Base-by-base conservation (phyloP, 73 alveolate genomes). In the Paramecium caudatum region DNA sequence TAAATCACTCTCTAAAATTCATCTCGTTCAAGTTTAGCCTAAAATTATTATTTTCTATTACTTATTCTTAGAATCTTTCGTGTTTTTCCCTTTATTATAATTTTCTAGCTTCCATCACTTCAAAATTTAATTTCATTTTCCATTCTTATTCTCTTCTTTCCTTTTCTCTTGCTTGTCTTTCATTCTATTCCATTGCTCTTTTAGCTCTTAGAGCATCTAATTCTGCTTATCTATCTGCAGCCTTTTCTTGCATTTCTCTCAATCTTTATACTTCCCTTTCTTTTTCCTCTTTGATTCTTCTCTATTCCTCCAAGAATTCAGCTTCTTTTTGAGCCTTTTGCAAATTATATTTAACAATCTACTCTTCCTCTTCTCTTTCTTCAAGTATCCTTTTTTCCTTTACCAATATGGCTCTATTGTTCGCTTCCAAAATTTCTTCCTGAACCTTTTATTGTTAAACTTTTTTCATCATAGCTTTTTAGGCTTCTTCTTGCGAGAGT, bases 181-280 rank as follows among this genome's bases (percentile, higher is more conserved):
- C 99, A 48, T 92, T 82, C 78, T 94, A 94, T 70, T 96, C 99
- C 91, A 61, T 93, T 0, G 98, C 98, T 91, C 98, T 92, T 82
- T 96, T 95, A 12, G 99, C 99, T 82, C 97, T 92, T 82, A 95
- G 70, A 4, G 96, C 95, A 86, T 95, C 99, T 48, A 95, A 82
- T 91, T 96, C 99, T 30, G 98, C 97, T 82, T 94, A 91, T 74
- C 96, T 91, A 68, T 96, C 99, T 21, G 82, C 47, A 13, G 98
- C 98, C 78, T 93, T 94, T 91, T 96, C 99, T 62, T 96, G 95
- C 90, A 92, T 83, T 55, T 94, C 99, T 91, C 99, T 95, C 32
- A 96, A 92, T 92, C 93, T 93, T 90, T 95, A 95, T 7, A 94
- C 93, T 84, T 96, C 98, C 88, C 94, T 94, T 91, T 96, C 99